Base-by-base conservation (phyloP, 371 early-diverging fungal species). In the Mortierella sp. region DNA sequence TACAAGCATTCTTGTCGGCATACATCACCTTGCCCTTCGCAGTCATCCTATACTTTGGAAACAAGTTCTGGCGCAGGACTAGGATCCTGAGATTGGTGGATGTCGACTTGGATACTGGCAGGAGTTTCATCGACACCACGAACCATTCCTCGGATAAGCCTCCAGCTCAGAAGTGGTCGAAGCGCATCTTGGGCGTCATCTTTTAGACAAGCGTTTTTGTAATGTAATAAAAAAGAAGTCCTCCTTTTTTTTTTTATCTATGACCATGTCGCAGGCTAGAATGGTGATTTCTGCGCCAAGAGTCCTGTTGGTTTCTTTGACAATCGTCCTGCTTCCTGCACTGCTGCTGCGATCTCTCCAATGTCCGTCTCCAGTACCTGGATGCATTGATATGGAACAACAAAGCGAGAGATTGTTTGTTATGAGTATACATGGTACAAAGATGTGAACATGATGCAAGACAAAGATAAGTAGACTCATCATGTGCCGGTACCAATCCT, bases 291-390 rank as follows among this genome's bases (percentile, higher is more conserved):
- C 49, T 73, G 74, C 13, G 74, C 57, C 56, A 73, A 60, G 47
- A 73, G 58, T 45, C 74, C 34, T 34, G 65, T 50, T 25, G 80
- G 68, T 53, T 86, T 86, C 79, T 85, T 85, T 46, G 82, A 79
- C 24, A 83, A 74, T 47, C 59, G 62, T 62, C 83, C 85, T 57
- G 80, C 76, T 46, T 86, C 90, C 53, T 83, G 82, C 39, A 90
- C 85, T 28, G 90, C 88, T 22, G 80, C 64, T 14, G 87, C 86
- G 54, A 90, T 88, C 40, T 89, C 88, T 53, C 79, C 76, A 67
- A 88, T 86, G 59, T 87, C 87, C 37, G 90, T 90, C 52, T 90
- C 90, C 37, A 88, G 74, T 7, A 90, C 90, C 80, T 81, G 65
- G 21, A 21, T 34, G 14, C n/a, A 21, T 16, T 6, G 13, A 14